Conservation (phyloP, 306 rosid genomes). For the Betula pendula region DNA sequence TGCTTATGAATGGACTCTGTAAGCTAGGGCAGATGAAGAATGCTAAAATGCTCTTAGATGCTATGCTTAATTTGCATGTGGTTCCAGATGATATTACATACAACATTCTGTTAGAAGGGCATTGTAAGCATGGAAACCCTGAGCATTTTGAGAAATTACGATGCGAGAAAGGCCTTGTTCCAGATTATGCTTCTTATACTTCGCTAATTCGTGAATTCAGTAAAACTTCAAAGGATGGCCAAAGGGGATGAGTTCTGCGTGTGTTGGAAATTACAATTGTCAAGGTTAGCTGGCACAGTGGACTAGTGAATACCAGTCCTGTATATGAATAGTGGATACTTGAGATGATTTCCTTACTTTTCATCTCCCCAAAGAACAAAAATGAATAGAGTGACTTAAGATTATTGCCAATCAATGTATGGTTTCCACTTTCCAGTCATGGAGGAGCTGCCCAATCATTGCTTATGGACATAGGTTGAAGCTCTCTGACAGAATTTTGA, state of each 20-base stretch:
- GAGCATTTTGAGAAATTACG: conserved; percentile 43
- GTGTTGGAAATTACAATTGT: conserved; percentile 1
- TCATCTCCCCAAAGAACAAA: background rate
- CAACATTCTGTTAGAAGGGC: conserved; percentile 86
- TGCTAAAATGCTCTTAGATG: conserved; percentile 76
- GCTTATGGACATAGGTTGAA: background rate
- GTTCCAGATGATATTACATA: conserved; percentile 84
- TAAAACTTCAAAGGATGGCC: conserved; percentile 43
- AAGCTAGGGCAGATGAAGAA: conserved; percentile 94
- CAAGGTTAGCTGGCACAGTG: background rate
- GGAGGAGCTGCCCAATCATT: background rate
- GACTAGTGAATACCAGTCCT: background rate
- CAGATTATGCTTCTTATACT: conserved; percentile 70
- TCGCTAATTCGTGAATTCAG: conserved; percentile 53
- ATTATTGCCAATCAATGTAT: background rate
- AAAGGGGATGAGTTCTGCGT: conserved; percentile 44
- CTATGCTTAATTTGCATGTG: conserved; percentile 81
- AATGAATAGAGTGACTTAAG: background rate
- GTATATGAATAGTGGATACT: background rate
- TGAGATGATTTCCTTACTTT: background rate
- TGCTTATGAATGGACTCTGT: conserved; percentile 85
- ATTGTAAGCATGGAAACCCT: conserved; percentile 59
- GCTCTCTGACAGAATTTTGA: background rate
- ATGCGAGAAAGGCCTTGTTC: conserved; percentile 65
- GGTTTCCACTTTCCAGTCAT: background rate